Conservation (phyloP, 2,329 filamentous ascomycete genomes). For the Scortechinia acanthostroma region DNA sequence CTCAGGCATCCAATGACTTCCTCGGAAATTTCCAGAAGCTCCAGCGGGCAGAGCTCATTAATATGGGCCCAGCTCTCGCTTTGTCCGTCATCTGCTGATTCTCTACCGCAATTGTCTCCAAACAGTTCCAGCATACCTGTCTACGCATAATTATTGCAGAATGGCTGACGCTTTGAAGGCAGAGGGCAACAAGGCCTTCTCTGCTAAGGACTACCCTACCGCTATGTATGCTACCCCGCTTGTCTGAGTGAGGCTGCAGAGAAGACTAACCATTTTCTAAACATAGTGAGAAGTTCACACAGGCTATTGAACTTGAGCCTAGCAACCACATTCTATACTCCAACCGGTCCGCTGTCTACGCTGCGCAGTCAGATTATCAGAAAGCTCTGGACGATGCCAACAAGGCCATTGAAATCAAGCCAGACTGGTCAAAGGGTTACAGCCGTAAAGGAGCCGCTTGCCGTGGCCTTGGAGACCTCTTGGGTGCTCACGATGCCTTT, state of each 20-base stretch:
- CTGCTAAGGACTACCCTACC: constrained; percentile 61
- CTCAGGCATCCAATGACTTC: not conserved
- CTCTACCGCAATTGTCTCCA: too few species aligned
- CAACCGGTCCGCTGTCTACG: constrained; percentile 51
- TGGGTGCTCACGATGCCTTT: constrained; percentile 54
- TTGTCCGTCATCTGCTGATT: too few species aligned
- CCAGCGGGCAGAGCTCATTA: not conserved
- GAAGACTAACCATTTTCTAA: too few species aligned
- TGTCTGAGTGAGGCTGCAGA: too few species aligned
- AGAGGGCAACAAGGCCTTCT: constrained; percentile 68
- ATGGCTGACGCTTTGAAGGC: constrained; percentile 39
- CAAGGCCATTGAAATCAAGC: constrained; percentile 55
- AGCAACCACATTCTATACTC: constrained; percentile 66
- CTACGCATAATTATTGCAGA: not conserved
- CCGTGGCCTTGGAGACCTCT: constrained; percentile 53
- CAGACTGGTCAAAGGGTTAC: constrained; percentile 67
- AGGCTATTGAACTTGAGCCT: constrained; percentile 59
- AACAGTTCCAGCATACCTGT: too few species aligned
- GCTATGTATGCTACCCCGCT: constrained; percentile 43
- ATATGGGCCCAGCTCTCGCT: not conserved
- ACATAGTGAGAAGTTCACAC: constrained; percentile 55
- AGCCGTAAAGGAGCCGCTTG: constrained; percentile 58
- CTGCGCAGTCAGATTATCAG: constrained; percentile 54
- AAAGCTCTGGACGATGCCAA: constrained; percentile 62
- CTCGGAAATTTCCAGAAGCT: constrained; percentile 2